Evolutionary conservation across 495 filamentous ascomycete species (phyloP).

Genomic region (Lineolata rhizophorae): DNA sequence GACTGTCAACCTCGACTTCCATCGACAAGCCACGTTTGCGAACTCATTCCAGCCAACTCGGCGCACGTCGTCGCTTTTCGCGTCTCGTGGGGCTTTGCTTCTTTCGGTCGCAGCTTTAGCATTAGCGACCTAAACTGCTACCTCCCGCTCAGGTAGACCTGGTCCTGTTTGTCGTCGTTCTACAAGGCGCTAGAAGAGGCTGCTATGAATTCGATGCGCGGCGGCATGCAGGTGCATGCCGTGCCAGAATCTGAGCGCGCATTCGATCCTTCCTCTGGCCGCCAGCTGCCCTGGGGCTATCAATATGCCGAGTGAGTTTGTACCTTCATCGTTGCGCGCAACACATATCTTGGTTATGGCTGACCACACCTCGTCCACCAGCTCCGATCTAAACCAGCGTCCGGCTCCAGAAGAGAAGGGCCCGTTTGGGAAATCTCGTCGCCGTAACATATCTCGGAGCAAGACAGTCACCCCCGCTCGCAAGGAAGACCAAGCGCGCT

Average conservation of each 20-base stretch:
- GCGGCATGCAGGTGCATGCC: conserved; percentile 38
- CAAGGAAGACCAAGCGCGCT: conserved; percentile 33
- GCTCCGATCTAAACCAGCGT: conserved; percentile 21
- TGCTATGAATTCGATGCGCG: conserved; percentile 3
- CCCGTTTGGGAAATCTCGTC: conserved; percentile 34
- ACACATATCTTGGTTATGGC: neutral
- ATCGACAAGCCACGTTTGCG: too few relatives aligned
- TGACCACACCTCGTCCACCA: too few relatives aligned
- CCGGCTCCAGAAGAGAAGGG: conserved; percentile 36
- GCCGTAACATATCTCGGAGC: conserved; percentile 26
- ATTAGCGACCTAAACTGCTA: too few relatives aligned
- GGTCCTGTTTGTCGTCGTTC: too few relatives aligned
- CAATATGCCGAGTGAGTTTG: conserved; percentile 34
- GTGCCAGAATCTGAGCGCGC: conserved; percentile 44
- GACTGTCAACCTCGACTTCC: too few relatives aligned
- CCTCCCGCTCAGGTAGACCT: too few relatives aligned
- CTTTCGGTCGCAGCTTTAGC: too few relatives aligned
- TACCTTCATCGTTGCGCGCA: conserved; percentile 1
- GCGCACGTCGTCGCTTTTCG: too few relatives aligned
- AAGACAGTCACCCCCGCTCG: conserved; percentile 33
- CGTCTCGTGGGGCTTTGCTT: too few relatives aligned
- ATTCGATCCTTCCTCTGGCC: conserved; percentile 30
- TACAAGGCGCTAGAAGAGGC: too few relatives aligned
- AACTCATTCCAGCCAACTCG: too few relatives aligned
- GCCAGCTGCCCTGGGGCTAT: conserved; percentile 37